phyloP scores from a whole-genome alignment of 2,329 filamentous ascomycete genomes.

The Calonectria hawksworthii region DNA sequence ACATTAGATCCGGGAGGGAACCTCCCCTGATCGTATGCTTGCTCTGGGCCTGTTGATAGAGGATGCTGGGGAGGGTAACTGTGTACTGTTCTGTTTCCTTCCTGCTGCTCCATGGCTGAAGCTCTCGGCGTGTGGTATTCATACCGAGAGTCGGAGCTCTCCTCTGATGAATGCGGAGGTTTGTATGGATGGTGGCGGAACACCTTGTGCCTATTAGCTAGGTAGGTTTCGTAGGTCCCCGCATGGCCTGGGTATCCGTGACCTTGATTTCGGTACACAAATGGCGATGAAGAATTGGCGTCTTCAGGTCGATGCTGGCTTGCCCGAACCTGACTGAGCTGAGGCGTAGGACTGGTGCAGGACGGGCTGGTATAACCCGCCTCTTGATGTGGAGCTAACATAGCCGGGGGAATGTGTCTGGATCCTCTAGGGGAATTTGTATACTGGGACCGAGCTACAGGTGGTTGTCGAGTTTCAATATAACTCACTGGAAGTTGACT shows the following conservation, averaged over 20 bases:
- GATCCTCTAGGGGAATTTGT: neutral
- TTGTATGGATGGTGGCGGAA: slow-evolving; percentile 8
- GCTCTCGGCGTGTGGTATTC: neutral
- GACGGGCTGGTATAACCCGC: neutral
- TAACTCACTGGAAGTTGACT: neutral
- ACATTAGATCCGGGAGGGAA: neutral
- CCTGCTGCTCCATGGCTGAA: neutral
- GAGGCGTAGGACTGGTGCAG: neutral
- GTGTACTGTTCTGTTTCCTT: neutral
- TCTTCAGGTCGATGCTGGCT: neutral
- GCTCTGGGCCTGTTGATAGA: neutral
- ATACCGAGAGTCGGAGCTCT: neutral
- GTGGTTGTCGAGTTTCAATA: neutral
- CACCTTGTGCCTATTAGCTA: neutral
- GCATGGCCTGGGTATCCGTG: neutral
- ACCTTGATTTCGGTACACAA: neutral
- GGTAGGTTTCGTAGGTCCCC: neutral
- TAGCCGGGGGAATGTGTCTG: neutral
- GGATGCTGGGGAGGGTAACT: neutral
- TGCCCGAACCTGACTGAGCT: neutral
- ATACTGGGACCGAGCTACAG: neutral
- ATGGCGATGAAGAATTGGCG: neutral
- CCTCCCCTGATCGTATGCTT: neutral
- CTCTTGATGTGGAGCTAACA: neutral
- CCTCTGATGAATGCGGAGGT: neutral